phyloP scores from a whole-genome alignment of 495 filamentous ascomycete genomes.

The Podospora anserina region DNA sequence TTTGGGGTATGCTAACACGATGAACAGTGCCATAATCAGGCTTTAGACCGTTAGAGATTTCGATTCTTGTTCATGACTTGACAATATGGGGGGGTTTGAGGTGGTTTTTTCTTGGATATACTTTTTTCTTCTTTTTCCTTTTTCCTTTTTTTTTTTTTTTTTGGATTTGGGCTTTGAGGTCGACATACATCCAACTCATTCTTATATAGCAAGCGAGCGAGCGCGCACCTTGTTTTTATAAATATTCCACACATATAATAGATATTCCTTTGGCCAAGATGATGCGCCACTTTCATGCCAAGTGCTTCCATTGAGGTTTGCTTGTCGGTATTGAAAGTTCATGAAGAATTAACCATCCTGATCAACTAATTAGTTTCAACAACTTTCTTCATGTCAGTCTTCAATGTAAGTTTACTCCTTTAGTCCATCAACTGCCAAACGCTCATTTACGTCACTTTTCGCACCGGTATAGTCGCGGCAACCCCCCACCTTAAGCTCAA shows the following conservation, averaged over 20 bases:
- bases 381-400: too few species aligned
- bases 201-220: not conserved
- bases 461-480: not conserved
- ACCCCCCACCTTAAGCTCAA: not conserved
- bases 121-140: not conserved
- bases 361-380: too few species aligned
- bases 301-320: not conserved
- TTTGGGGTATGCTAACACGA: slow-evolving; percentile 13
- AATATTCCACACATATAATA: not conserved
- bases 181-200: not conserved
- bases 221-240: not conserved
- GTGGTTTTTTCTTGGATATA: not conserved
- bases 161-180: not conserved
- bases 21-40: slow-evolving; percentile 40
- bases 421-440: not conserved
- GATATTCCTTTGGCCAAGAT: not conserved
- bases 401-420: too few species aligned
- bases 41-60: slow-evolving; percentile 35
- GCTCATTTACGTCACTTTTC: not conserved
- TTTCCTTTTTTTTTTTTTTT: not conserved
- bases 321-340: too few species aligned
- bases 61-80: not conserved
- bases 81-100: not conserved
- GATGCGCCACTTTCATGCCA: not conserved
- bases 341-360: too few species aligned